These are phyloP conservation scores for Arxiozyma heterogenica DNA, from an alignment of 1,139 yeast species.

Conservation along the genomic window DNA sequence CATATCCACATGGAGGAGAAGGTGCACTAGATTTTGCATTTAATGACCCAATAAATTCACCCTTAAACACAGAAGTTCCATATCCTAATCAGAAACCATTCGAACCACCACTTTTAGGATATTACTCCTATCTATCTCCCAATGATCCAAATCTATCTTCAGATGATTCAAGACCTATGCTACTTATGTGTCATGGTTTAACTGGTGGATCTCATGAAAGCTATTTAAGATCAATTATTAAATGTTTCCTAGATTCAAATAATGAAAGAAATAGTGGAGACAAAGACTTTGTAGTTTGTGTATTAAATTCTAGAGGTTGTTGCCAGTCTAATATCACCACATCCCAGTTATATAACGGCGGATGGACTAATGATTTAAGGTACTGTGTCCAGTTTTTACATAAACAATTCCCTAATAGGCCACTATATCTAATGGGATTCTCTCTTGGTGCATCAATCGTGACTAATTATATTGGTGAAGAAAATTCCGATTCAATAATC, in stretches of 20 bases:
- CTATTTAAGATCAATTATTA: constrained; percentile 41
- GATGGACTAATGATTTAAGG: constrained; percentile 55
- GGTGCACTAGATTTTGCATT: constrained; percentile 51
- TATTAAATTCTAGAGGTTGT: constrained; percentile 52
- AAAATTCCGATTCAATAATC: constrained; percentile 35
- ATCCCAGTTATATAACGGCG: constrained; percentile 50
- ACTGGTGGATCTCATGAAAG: constrained; percentile 58
- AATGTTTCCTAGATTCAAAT: constrained; percentile 22
- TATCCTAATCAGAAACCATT: constrained; percentile 14
- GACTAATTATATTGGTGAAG: constrained; percentile 50
- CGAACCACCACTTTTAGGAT: constrained; percentile 11
- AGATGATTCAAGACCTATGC: constrained; percentile 41
- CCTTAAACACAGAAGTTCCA: neutral
- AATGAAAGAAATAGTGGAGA: constrained; percentile 30
- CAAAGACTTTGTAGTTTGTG: constrained; percentile 44
- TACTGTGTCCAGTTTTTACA: constrained; percentile 42
- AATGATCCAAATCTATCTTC: constrained; percentile 30
- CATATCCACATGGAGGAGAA: constrained; percentile 44
- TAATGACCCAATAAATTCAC: neutral
- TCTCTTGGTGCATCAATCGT: constrained; percentile 51
- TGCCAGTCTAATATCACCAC: constrained; percentile 49
- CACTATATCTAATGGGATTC: constrained; percentile 45
- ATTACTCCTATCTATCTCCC: constrained; percentile 18
- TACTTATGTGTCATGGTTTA: constrained; percentile 49
- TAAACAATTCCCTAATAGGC: constrained; percentile 41